Percentiles rank a stretch among this genome's conserved stretches.
phyloP scores from a whole-genome alignment of 306 rosid genomes.

The Ziziphus jujuba region DNA sequence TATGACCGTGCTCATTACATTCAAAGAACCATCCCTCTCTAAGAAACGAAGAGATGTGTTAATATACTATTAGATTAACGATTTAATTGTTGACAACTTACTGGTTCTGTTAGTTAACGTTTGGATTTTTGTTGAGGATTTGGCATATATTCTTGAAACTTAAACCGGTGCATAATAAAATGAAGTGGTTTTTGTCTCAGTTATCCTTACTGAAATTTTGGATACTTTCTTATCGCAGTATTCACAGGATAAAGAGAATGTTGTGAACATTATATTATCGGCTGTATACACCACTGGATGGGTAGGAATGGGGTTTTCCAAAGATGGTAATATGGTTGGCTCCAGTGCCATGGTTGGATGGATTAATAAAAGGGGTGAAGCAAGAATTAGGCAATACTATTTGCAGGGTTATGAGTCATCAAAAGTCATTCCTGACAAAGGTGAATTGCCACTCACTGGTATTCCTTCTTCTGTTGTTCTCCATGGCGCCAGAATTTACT shows the following conservation, averaged over 20 bases:
- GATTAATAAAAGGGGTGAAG: conserved; percentile 78
- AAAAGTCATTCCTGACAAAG: conserved; percentile 71
- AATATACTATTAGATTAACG: too few species aligned
- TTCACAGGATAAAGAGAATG: conserved; percentile 57
- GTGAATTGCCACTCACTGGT: conserved; percentile 86
- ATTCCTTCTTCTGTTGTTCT: conserved; percentile 80
- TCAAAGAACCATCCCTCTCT: too few species aligned
- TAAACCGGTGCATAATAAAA: neutral
- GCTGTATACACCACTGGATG: conserved; percentile 91
- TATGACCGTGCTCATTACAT: too few species aligned
- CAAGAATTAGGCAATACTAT: conserved; percentile 80
- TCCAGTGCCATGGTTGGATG: conserved; percentile 98
- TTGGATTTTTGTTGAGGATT: too few species aligned
- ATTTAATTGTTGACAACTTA: too few species aligned
- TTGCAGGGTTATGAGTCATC: conserved; percentile 68
- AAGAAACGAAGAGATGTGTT: too few species aligned
- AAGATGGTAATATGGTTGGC: conserved; percentile 87
- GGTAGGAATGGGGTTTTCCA: conserved; percentile 95
- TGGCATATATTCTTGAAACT: too few species aligned
- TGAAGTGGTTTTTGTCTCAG: neutral
- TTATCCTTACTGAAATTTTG: neutral
- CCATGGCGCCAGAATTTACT: conserved; percentile 80
- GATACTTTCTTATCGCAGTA: conserved; percentile 47
- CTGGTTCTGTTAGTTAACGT: too few species aligned
- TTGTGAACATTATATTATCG: conserved; percentile 72